These are phyloP conservation scores for Thymus mandschuricus DNA, from an alignment of 257 asterid species.

Conservation along the genomic window DNA sequence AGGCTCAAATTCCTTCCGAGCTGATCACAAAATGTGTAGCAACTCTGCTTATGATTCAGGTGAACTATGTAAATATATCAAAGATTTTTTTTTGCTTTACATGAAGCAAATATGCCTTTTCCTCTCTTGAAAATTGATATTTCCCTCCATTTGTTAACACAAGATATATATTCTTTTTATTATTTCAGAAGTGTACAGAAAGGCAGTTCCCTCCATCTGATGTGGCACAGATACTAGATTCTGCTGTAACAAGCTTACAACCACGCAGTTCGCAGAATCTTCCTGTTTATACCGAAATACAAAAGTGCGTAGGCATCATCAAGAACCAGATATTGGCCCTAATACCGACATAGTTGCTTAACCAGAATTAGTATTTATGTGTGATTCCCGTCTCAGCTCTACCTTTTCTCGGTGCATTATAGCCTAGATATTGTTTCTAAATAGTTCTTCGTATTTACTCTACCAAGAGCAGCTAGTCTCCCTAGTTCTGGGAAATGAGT, in stretches of 20 bases:
- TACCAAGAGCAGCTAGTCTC: conserved; percentile 24
- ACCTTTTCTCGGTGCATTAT: conserved; percentile 2
- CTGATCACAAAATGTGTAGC: conserved; percentile 82
- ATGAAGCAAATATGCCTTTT: background rate
- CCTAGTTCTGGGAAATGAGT: conserved; percentile 29
- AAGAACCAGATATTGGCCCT: conserved; percentile 94
- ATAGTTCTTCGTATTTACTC: conserved; percentile 17
- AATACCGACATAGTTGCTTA: conserved; percentile 63
- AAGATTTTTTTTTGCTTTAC: background rate
- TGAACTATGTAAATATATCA: conserved; percentile 23
- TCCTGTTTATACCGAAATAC: conserved; percentile 81
- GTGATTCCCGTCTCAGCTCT: conserved; percentile 30
- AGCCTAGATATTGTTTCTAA: conserved; percentile 24
- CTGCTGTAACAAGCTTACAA: conserved; percentile 78
- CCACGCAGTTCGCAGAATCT: conserved; percentile 82
- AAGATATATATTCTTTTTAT: background rate
- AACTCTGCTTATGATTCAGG: conserved; percentile 89
- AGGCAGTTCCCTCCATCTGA: conserved; percentile 92
- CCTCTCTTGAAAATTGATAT: background rate
- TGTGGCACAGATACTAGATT: conserved; percentile 87
- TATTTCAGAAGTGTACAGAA: conserved; percentile 88
- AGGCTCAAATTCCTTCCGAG: conserved; percentile 70
- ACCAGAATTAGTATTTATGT: conserved; percentile 18
- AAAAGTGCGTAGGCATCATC: conserved; percentile 93
- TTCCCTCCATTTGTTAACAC: conserved; percentile 11